Percentiles rank a stretch among this genome's conserved stretches.
These are phyloP conservation scores for Cinchona pubescens DNA, from an alignment of 257 asterid genomes.

Conservation along the genomic window DNA sequence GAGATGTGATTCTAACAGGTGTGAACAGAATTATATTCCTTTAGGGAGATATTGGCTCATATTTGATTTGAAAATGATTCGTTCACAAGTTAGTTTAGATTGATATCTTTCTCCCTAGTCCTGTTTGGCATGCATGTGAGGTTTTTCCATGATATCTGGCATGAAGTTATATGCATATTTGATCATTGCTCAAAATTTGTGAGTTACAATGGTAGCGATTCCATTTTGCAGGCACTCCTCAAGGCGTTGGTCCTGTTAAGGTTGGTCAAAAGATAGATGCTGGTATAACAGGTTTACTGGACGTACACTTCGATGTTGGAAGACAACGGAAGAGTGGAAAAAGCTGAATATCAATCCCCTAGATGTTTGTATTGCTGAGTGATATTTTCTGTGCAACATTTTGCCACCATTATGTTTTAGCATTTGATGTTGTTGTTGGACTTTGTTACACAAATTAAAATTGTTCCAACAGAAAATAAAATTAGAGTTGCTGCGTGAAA, in stretches of 20 bases:
- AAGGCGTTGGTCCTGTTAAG: conserved; percentile 87
- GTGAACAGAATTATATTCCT: conserved; percentile 14
- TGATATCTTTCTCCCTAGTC: neutral
- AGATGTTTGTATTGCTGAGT: too few species aligned
- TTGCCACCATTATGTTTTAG: neutral
- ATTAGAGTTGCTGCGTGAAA: neutral
- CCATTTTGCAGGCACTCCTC: conserved; percentile 72
- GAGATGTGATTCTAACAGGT: conserved; percentile 94
- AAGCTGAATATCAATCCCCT: conserved; percentile 11
- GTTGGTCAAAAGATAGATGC: conserved; percentile 85
- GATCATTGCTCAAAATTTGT: neutral
- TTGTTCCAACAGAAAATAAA: neutral
- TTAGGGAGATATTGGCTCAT: neutral
- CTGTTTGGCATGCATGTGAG: neutral
- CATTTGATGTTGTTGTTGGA: neutral
- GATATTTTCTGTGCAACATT: neutral
- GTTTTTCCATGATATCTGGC: neutral
- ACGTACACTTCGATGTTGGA: conserved; percentile 68
- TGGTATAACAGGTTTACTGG: conserved; percentile 80
- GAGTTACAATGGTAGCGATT: neutral
- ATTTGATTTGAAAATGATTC: neutral
- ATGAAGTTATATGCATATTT: neutral
- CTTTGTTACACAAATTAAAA: neutral
- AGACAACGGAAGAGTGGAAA: conserved; percentile 43
- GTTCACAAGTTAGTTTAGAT: neutral